Base-by-base conservation (phyloP, 1,284 basidiomycete genomes). In the Pseudozyma tsukubaensis region DNA sequence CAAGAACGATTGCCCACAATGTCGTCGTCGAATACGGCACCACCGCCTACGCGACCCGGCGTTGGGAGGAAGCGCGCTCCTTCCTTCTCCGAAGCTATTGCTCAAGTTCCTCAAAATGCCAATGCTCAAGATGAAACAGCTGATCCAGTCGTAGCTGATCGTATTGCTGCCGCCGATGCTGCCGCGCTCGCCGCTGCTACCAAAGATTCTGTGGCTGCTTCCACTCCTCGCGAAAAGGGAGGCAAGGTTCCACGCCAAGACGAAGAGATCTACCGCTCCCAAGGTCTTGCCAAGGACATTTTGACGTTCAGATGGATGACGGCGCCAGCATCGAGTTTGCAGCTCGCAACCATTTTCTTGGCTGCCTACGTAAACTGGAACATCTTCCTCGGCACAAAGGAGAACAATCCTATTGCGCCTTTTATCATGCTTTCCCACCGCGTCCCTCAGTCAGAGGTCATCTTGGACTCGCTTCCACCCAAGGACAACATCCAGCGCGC, bases 401-500 rank as follows among this genome's bases (percentile, higher is more conserved):
- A 85, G 44, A 77, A 88, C 9, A 98, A 97, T 82, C 94, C 93
- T 0, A 92, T 97, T 79, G 85, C 87, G 0, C 87, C 89, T 4
- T 83, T 96, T 47, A 88, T 98, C 69, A 90, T 93, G 80, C 88
- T 95, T 58, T 92, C 92, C 8, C 87, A 94, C 78, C 88, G 85
- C 14, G 72, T 86, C 14, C 75, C 81, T 3, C 66, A 74, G 18
- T 77, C 91, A 34, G 87, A 90, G 8, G 86, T 88, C 7, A 56
- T 80, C 14, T 91, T 89, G 78, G 78, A 79, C 51, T 49, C 53
- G n/a, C 42, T 76, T 1, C 50, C 62, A 12, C 59, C 72, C 35
- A 58, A 45, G 42, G 51, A 70, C 35, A 53, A 51, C 36, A 42
- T 53, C 10, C 72, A 65, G 50, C 51, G 44, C 10, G 55, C 63